These are phyloP conservation scores for Nannochloropsis oceanica DNA, from an alignment of 108 stramenopile species.

Conservation along the genomic window DNA sequence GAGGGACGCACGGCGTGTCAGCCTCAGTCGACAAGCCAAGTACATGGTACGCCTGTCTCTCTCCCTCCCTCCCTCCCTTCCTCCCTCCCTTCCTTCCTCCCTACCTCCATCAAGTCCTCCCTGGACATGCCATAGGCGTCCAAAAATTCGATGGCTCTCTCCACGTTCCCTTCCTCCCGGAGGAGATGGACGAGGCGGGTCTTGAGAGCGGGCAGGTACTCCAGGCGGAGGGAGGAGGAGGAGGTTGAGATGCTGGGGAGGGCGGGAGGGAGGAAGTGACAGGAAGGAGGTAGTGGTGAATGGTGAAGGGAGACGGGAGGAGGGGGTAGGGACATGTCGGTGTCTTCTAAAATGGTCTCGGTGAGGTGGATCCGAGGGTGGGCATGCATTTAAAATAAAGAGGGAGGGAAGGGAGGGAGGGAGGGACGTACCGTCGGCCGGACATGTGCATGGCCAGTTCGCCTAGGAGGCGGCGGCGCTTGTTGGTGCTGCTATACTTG, in stretches of 20 bases:
- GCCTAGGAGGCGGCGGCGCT: not conserved
- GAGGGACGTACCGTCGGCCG: too few species aligned
- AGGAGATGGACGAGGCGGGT: not conserved
- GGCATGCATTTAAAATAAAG: not conserved
- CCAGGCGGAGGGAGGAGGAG: not conserved
- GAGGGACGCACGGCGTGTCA: too few species aligned
- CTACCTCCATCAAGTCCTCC: not conserved
- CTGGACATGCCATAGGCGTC: not conserved
- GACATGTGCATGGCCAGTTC: not conserved
- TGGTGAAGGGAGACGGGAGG: not conserved
- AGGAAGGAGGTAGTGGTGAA: not conserved
- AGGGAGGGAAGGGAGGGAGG: not conserved
- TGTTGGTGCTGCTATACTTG: not conserved
- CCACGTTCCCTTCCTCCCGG: not conserved
- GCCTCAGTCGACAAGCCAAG: not conserved
- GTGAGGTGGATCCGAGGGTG: too few species aligned
- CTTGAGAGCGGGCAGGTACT: not conserved
- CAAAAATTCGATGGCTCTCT: not conserved
- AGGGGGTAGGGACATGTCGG: not conserved
- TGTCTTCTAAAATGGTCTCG: too few species aligned
- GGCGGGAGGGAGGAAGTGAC: not conserved
- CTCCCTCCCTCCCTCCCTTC: not conserved
- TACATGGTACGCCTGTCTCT: not conserved
- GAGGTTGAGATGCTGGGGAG: not conserved
- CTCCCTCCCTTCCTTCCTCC: not conserved